phyloP scores from a whole-genome alignment of 106 monocot species.

The Apostasia ramifera region DNA sequence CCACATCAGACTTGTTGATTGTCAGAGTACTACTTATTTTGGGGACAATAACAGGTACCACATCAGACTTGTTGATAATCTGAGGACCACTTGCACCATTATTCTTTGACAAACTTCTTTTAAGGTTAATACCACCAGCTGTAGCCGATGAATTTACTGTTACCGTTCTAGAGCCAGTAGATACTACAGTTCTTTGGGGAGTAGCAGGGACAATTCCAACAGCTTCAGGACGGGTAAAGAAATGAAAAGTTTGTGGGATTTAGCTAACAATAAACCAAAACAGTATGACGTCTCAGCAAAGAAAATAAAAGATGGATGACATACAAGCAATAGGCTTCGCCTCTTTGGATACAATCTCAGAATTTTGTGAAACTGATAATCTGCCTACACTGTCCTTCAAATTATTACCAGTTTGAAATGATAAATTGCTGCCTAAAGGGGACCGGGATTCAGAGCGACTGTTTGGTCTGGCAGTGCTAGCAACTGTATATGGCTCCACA shows the following conservation, averaged over 20 bases:
- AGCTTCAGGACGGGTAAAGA: conserved; percentile 36
- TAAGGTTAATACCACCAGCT: conserved; percentile 25
- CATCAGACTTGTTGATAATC: conserved; percentile 49
- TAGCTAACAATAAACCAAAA: background rate
- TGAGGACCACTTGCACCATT: conserved; percentile 33
- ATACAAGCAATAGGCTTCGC: conserved; percentile 56
- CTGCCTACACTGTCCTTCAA: conserved; percentile 69
- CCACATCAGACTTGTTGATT: conserved; percentile 17
- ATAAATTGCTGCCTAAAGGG: conserved; percentile 19
- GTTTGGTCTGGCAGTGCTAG: conserved; percentile 41
- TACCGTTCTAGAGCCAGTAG: conserved; percentile 28
- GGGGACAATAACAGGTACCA: conserved; percentile 5
- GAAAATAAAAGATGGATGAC: conserved; percentile 14
- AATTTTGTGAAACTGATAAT: conserved; percentile 65
- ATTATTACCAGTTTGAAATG: conserved; percentile 50
- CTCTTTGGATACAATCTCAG: conserved; percentile 56
- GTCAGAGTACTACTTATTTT: too few species aligned
- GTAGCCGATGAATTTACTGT: conserved; percentile 28
- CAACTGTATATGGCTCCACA: conserved; percentile 66
- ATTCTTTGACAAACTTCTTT: conserved; percentile 54
- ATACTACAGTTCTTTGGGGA: conserved; percentile 52
- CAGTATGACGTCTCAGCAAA: background rate
- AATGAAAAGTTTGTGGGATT: background rate
- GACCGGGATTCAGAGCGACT: conserved; percentile 60
- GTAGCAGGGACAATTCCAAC: conserved; percentile 47